Conservation (phyloP, 306 rosid genomes). For the Benincasa hispida region DNA sequence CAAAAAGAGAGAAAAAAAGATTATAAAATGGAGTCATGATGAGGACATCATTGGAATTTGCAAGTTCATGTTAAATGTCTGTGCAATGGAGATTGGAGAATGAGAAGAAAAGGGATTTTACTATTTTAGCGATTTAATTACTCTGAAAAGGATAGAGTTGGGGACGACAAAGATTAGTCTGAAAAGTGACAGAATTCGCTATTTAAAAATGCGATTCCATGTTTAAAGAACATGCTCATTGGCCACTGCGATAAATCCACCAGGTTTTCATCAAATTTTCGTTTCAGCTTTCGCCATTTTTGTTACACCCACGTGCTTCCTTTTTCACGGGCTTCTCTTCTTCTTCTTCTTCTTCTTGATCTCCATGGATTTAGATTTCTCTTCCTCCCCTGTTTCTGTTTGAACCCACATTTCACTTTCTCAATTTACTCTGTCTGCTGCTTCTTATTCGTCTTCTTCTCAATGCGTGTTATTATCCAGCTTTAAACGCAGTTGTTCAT, state of each 20-base stretch:
- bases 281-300: not conserved
- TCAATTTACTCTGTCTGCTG: not conserved
- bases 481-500: not conserved
- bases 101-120: no score
- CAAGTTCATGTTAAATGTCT: not conserved
- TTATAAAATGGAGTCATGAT: conserved; percentile 15
- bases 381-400: not conserved
- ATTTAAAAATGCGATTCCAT: not conserved
- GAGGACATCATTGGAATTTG: conserved; percentile 6
- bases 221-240: not conserved
- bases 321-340: not conserved
- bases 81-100: not conserved
- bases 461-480: not conserved
- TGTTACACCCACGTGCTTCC: not conserved
- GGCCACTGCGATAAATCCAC: not conserved
- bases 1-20: no score
- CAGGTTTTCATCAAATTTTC: not conserved
- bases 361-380: not conserved
- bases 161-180: not conserved
- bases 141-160: not conserved
- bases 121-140: not conserved
- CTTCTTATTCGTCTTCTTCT: not conserved
- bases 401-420: not conserved
- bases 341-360: conserved; percentile 31
- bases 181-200: not conserved